These are phyloP conservation scores for Xylaria palmicola DNA, from an alignment of 495 filamentous ascomycete species.

Conservation along the genomic window DNA sequence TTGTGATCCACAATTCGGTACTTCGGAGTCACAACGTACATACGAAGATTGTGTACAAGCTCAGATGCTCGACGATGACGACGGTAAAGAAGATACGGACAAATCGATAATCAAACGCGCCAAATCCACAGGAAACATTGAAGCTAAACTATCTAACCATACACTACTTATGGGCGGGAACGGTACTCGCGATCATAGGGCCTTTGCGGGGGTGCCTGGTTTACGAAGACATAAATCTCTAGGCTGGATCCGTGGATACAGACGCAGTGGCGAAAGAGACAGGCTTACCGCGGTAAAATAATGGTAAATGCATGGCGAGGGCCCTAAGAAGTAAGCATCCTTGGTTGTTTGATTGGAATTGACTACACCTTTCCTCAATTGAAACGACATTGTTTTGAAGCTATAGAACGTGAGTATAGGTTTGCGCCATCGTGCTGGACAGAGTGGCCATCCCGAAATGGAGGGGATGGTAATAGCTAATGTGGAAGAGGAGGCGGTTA, in stretches of 20 bases:
- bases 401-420: background rate
- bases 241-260: slow-evolving; percentile 5
- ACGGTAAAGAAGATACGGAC: slow-evolving; percentile 47
- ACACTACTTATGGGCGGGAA: background rate
- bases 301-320: background rate
- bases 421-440: background rate
- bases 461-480: background rate
- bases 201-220: background rate
- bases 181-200: background rate
- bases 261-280: background rate
- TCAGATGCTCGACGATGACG: slow-evolving; percentile 25
- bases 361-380: background rate
- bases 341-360: background rate
- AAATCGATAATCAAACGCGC: slow-evolving; percentile 4
- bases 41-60: slow-evolving; percentile 23
- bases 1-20: background rate
- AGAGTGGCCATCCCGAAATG: background rate
- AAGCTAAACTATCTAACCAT: background rate
- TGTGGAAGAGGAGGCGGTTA: background rate
- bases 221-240: slow-evolving; percentile 13
- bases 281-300: background rate
- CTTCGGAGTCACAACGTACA: slow-evolving; percentile 4
- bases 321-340: background rate
- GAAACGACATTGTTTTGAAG: background rate
- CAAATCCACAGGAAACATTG: slow-evolving; percentile 15